These are phyloP conservation scores for Kitagawia praeruptora DNA, from an alignment of 129 eudicot species.

Conservation along the genomic window DNA sequence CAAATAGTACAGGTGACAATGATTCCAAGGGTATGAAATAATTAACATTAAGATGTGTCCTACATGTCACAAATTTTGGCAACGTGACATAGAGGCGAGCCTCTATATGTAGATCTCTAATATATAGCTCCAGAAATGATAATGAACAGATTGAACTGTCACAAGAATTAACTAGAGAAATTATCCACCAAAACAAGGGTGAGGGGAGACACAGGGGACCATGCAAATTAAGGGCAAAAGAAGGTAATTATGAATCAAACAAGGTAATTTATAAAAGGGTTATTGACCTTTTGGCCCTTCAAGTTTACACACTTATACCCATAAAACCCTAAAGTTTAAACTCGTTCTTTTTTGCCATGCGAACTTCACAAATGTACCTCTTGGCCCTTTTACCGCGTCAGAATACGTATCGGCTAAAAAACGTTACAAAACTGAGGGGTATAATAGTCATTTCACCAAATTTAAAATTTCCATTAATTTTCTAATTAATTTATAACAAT, in stretches of 20 bases:
- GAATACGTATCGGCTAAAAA: too few relatives aligned
- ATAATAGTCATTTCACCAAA: too few relatives aligned
- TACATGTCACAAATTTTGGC: constrained; percentile 5
- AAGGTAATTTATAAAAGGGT: too few relatives aligned
- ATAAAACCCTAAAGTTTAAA: too few relatives aligned
- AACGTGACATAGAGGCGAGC: not conserved
- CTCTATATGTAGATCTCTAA: not conserved
- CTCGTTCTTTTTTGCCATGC: too few relatives aligned
- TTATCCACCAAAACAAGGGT: not conserved
- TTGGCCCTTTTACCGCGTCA: too few relatives aligned
- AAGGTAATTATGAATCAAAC: not conserved
- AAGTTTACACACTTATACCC: too few relatives aligned
- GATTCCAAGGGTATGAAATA: not conserved
- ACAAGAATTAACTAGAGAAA: not conserved
- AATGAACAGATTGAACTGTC: not conserved
- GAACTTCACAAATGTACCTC: too few relatives aligned
- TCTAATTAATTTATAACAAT: too few relatives aligned
- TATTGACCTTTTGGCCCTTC: too few relatives aligned
- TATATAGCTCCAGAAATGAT: not conserved
- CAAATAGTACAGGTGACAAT: not conserved
- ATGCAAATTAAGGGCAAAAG: not conserved
- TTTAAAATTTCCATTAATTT: too few relatives aligned
- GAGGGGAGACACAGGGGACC: constrained; percentile 4
- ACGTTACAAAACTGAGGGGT: too few relatives aligned
- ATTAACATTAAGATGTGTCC: not conserved